Evolutionary conservation across 2,329 filamentous ascomycete species (phyloP).

Genomic region (Fusarium circinatum): DNA sequence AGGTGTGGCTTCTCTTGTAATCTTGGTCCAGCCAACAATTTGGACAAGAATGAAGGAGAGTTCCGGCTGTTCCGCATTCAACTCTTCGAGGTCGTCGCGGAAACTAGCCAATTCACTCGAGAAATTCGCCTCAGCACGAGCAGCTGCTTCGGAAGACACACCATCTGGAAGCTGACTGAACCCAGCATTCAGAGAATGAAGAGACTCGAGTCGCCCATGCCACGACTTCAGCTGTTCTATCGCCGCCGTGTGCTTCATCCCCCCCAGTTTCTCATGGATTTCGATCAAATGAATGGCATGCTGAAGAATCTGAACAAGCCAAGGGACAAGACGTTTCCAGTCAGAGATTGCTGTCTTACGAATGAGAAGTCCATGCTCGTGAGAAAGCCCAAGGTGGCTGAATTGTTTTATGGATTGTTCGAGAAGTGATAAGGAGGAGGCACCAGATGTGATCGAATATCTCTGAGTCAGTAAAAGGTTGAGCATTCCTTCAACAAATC

Average conservation of each 20-base stretch:
- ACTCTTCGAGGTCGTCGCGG: constrained; percentile 53
- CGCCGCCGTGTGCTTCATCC: constrained; percentile 57
- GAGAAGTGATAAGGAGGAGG: constrained; percentile 53
- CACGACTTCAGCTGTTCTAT: constrained; percentile 60
- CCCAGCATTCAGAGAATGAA: constrained; percentile 54
- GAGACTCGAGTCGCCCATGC: constrained; percentile 58
- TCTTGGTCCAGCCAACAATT: constrained; percentile 70
- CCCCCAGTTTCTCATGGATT: constrained; percentile 74
- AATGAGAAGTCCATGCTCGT: constrained; percentile 38
- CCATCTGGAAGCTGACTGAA: constrained; percentile 62
- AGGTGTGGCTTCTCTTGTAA: constrained; percentile 36
- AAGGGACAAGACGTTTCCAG: constrained; percentile 53
- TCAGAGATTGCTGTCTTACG: constrained; percentile 34
- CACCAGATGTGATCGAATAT: constrained; percentile 55
- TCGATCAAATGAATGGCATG: constrained; percentile 70
- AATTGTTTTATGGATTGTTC: constrained; percentile 52
- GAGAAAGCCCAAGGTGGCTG: constrained; percentile 47
- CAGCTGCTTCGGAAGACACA: constrained; percentile 56
- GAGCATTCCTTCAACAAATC: constrained; percentile 87
- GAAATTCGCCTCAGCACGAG: constrained; percentile 49
- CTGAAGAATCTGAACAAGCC: constrained; percentile 76
- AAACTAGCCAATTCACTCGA: constrained; percentile 52
- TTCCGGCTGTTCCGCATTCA: constrained; percentile 59
- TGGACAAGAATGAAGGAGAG: constrained; percentile 74
- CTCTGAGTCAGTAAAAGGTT: constrained; percentile 72